phyloP scores from a whole-genome alignment of 495 filamentous ascomycete genomes.

The Aspergillus nanangensis region DNA sequence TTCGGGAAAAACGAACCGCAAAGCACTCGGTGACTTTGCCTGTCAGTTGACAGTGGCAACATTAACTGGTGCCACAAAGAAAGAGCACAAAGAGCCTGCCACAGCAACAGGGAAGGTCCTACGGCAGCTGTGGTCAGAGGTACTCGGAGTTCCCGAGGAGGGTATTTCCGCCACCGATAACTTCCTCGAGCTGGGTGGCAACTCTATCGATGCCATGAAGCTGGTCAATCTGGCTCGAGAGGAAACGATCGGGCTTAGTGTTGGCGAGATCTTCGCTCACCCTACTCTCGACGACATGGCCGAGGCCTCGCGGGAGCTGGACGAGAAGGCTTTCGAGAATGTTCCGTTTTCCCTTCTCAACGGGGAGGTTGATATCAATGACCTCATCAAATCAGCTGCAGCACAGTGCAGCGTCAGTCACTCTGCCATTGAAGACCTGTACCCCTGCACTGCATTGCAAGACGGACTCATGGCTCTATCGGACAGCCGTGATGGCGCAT shows the following conservation, averaged over 20 bases:
- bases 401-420: constrained; percentile 6
- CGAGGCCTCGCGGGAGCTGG: not conserved
- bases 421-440: constrained; percentile 9
- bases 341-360: constrained; percentile 4
- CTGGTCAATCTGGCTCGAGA: constrained; percentile 9
- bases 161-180: constrained; percentile 38
- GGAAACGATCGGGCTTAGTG: constrained; percentile 24
- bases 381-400: constrained; percentile 3
- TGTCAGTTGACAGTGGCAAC: not conserved
- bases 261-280: constrained; percentile 32
- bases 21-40: constrained; percentile 4
- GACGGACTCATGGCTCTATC: constrained; percentile 52
- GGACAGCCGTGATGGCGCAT: constrained; percentile 19
- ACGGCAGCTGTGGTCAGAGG: constrained; percentile 29
- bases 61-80: not conserved
- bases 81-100: constrained; percentile 6
- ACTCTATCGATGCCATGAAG: constrained; percentile 53
- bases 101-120: constrained; percentile 23
- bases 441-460: constrained; percentile 55
- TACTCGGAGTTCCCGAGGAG: constrained; percentile 23
- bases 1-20: constrained; percentile 26
- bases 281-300: constrained; percentile 34
- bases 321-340: constrained; percentile 2
- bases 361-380: not conserved
- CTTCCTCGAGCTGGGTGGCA: constrained; percentile 49